Evolutionary conservation across 768 basidiomycete species (phyloP).

Genomic region (Leccinum truebloodii): DNA sequence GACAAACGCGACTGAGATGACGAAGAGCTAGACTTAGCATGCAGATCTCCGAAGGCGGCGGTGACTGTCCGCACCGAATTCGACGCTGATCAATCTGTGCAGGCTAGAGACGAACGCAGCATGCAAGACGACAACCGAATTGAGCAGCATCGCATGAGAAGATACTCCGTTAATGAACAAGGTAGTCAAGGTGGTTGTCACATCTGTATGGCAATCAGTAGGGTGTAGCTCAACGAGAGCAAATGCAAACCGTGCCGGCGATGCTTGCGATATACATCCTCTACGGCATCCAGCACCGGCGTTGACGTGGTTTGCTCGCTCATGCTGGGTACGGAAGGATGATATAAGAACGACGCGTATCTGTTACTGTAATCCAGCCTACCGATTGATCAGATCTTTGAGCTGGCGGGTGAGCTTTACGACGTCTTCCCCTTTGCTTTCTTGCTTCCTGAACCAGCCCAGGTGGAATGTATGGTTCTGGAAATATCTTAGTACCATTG

Average conservation of each 20-base stretch:
- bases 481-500: constrained; percentile 3
- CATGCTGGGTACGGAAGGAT: constrained; percentile 52
- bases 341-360: neutral
- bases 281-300: constrained; percentile 65
- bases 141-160: constrained; percentile 76
- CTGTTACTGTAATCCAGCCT: constrained; percentile 11
- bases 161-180: constrained; percentile 81
- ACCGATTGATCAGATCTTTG: constrained; percentile 91
- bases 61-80: constrained; percentile 68
- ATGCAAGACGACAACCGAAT: constrained; percentile 87
- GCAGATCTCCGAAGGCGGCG: neutral
- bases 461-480: constrained; percentile 75
- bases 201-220: constrained; percentile 51
- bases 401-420: constrained; percentile 70
- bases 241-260: constrained; percentile 66
- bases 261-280: constrained; percentile 74
- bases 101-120: constrained; percentile 82
- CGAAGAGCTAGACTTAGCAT: neutral
- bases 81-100: constrained; percentile 79
- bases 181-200: constrained; percentile 74
- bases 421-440: constrained; percentile 38
- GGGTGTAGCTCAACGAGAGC: neutral
- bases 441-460: constrained; percentile 56
- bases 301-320: constrained; percentile 85
- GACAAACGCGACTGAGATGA: constrained; percentile 70